phyloP scores from a whole-genome alignment of 1,284 basidiomycete genomes.

The Inonotus hispidus region DNA sequence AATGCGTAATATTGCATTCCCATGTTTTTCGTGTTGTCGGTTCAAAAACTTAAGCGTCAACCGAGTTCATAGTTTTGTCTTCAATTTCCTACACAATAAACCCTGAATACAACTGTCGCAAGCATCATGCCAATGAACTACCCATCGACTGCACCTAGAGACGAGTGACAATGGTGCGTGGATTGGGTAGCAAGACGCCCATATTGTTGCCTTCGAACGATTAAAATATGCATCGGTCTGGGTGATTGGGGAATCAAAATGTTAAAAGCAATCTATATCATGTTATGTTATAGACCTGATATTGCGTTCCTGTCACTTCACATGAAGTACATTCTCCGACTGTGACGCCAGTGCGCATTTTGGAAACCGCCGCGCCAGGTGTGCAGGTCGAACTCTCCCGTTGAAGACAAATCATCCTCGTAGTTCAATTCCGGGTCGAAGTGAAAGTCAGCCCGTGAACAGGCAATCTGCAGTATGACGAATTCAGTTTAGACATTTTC shows the following conservation, averaged over 20 bases:
- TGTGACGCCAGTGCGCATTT: not conserved
- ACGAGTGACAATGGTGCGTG: not conserved
- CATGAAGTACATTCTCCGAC: constrained; percentile 17
- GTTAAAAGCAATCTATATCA: not conserved
- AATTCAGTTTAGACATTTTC: not conserved
- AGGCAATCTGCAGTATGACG: constrained; percentile 14
- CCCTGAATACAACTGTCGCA: too few species aligned
- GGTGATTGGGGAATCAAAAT: not conserved
- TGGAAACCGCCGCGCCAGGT: constrained; percentile 7
- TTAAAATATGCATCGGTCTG: not conserved
- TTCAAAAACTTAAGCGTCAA: too few species aligned
- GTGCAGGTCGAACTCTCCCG: constrained; percentile 9
- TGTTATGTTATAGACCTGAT: not conserved
- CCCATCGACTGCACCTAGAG: not conserved
- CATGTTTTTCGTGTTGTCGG: too few species aligned
- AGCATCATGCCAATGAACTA: not conserved
- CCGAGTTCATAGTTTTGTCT: too few species aligned
- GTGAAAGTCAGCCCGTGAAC: constrained; percentile 13
- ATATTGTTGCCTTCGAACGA: not conserved
- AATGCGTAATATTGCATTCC: not conserved
- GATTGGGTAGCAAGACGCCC: not conserved
- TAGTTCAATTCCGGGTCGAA: constrained; percentile 2
- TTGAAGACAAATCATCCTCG: not conserved
- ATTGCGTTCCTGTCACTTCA: not conserved
- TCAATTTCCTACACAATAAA: too few species aligned